Base-by-base conservation (phyloP, 495 filamentous ascomycete genomes). In the Parathielavia hyrcaniae region DNA sequence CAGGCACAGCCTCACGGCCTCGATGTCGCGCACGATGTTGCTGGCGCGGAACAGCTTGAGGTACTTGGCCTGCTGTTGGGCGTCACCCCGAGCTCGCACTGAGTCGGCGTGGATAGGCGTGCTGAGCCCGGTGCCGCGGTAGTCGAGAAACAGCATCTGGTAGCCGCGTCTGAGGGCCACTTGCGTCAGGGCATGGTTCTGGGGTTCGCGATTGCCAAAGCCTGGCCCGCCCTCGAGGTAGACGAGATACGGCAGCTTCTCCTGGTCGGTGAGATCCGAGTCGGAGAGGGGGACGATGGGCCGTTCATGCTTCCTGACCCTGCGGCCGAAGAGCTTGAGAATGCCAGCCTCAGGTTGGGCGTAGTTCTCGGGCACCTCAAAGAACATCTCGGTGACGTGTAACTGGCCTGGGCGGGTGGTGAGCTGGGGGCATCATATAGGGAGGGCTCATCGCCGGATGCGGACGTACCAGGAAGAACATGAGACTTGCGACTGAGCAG, bases 31-130 rank as follows among this genome's bases (percentile, higher is more conserved):
- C 35, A 97, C 91, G 48, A 89, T 91, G 60, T 77, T 91, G 71
- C 96, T 91, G 14, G 92, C 92, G 26, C 93, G 83, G 73, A 96
- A 96, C 39, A 83, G 75, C 73, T 89, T 91, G 46, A 97, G 76
- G 61, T 95, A 95, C 52, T 84, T 79, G 32, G 86, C 89, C 70
- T 97, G 91, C 26, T 63, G 59, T 34, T 76, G 67, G 9, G 82
- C 78, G 62, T 81, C 77, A 5, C 88, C 88, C 59, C 85, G 75
- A 12, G 78, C 72, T 35, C 81, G 80, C 3, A 96, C 75, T 0
- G 84, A 87, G 20, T 76, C 77, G 10, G 87, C 83, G 11, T 88
- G 84, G 46, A 97, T 76, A 0, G 91, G 85, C 2, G 80, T 86
- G 69, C 88, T 92, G 39, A 95, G 71, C 4, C 92, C 92, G 22